Conservation (phyloP, 148 eudicot species). For the Silene conica region DNA sequence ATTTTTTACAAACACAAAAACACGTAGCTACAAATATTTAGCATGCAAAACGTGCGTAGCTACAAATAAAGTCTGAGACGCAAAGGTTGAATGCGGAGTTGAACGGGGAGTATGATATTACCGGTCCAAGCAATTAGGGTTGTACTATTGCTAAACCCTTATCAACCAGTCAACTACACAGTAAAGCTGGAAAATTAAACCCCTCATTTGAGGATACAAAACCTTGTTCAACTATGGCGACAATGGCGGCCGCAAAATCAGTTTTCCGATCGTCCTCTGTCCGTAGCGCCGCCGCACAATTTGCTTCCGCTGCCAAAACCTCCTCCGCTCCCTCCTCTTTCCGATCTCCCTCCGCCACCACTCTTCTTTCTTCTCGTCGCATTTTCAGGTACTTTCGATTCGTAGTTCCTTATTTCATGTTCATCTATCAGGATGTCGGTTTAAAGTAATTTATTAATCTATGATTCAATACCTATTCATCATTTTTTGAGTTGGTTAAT, state of each 20-base stretch:
- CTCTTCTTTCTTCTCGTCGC: slow-evolving; percentile 46
- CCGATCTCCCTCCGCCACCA: slow-evolving; percentile 33
- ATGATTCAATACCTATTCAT: neutral
- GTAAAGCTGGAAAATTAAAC: no score
- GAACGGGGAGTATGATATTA: no score
- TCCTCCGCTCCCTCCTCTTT: slow-evolving; percentile 45
- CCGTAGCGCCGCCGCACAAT: slow-evolving; percentile 38
- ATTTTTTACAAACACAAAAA: no score
- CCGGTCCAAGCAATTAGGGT: no score
- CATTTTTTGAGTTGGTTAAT: neutral
- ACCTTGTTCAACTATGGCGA: slow-evolving; percentile 16
- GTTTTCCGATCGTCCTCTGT: slow-evolving; percentile 46
- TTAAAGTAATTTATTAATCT: neutral
- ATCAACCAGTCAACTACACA: no score
- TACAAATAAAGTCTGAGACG: no score
- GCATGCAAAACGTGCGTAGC: no score
- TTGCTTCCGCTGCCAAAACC: slow-evolving; percentile 42
- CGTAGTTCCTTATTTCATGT: neutral
- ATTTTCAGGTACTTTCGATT: slow-evolving; percentile 47
- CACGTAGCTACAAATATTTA: no score
- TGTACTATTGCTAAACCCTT: no score
- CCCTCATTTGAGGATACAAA: no score
- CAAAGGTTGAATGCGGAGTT: no score
- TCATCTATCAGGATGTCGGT: neutral
- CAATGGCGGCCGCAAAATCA: slow-evolving; percentile 48